Evolutionary conservation across 2,329 filamentous ascomycete species (phyloP).

Genomic region (Macroventuria anomochaeta): DNA sequence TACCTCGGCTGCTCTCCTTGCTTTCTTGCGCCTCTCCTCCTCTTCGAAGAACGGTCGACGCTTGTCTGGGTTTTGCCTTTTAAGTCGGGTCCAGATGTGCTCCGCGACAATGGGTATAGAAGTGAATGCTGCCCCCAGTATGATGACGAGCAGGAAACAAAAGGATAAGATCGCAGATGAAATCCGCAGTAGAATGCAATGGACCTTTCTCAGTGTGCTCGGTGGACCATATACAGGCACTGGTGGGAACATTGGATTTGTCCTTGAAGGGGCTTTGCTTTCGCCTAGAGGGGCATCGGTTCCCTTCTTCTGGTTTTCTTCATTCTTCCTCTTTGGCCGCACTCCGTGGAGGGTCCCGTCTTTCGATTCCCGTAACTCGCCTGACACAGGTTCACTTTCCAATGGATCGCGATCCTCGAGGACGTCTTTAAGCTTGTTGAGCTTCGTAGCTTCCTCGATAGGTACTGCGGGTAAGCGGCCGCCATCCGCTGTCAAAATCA

Average conservation of each 20-base stretch:
- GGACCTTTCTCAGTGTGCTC: conserved; percentile 67
- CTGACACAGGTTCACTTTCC: conserved; percentile 33
- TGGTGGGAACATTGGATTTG: conserved; percentile 83
- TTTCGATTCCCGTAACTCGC: conserved; percentile 49
- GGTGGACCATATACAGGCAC: conserved; percentile 82
- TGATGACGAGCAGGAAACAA: conserved; percentile 76
- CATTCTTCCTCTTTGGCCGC: conserved; percentile 30
- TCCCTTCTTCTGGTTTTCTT: conserved; percentile 48
- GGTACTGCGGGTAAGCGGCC: conserved; percentile 72
- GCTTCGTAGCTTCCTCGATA: conserved; percentile 70
- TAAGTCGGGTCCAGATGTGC: conserved; percentile 61
- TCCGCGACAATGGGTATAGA: conserved; percentile 63
- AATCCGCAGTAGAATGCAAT: conserved; percentile 69
- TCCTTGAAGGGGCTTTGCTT: conserved; percentile 67
- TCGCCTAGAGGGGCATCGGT: conserved; percentile 52
- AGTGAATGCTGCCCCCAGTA: conserved; percentile 74
- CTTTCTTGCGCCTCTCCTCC: conserved; percentile 66
- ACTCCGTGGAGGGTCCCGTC: conserved; percentile 53
- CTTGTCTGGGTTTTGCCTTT: conserved; percentile 65
- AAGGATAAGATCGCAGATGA: conserved; percentile 79
- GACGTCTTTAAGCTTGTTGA: conserved; percentile 68
- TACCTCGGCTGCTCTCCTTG: conserved; percentile 64
- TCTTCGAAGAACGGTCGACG: conserved; percentile 74
- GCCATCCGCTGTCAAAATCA: conserved; percentile 72
- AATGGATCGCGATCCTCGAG: conserved; percentile 50